Conservation (phyloP, 2,329 filamentous ascomycete genomes). For the Immersiporthe knoxdaviesiana region DNA sequence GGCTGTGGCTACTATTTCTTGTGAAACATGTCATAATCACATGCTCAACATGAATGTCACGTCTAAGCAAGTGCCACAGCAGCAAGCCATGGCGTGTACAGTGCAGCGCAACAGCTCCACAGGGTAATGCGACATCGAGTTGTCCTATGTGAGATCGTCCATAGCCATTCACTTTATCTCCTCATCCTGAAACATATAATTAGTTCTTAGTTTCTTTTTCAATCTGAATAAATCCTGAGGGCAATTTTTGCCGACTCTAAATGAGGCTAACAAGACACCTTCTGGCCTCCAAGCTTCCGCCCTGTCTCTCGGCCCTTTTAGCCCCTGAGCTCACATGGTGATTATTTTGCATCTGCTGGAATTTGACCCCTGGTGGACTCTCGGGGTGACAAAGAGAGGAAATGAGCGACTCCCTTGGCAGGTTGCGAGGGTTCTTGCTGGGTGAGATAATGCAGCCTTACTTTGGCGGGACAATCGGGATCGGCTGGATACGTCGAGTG, state of each 20-base stretch:
- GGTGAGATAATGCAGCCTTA: background rate
- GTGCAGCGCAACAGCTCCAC: background rate
- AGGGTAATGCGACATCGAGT: background rate
- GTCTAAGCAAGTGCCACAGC: background rate
- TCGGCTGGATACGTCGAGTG: background rate
- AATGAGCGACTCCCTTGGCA: background rate
- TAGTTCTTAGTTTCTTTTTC: no score
- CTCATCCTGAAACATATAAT: background rate
- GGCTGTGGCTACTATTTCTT: background rate
- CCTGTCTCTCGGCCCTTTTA: no score
- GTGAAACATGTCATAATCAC: background rate
- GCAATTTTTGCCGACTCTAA: no score
- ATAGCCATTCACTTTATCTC: background rate
- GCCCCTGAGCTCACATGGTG: background rate
- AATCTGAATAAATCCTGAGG: no score
- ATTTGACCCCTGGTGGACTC: no score
- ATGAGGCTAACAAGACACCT: background rate
- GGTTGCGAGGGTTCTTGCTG: background rate
- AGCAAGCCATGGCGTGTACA: background rate
- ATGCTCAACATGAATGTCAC: background rate
- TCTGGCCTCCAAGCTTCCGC: background rate
- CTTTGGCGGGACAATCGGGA: background rate
- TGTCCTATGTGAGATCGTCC: background rate
- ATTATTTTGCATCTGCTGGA: background rate
- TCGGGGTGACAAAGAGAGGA: background rate